Evolutionary conservation across 768 basidiomycete genomes (phyloP), one percentile per base, ranked within the genome.

Genomic region (Rubroboletus pulcherrimus): DNA sequence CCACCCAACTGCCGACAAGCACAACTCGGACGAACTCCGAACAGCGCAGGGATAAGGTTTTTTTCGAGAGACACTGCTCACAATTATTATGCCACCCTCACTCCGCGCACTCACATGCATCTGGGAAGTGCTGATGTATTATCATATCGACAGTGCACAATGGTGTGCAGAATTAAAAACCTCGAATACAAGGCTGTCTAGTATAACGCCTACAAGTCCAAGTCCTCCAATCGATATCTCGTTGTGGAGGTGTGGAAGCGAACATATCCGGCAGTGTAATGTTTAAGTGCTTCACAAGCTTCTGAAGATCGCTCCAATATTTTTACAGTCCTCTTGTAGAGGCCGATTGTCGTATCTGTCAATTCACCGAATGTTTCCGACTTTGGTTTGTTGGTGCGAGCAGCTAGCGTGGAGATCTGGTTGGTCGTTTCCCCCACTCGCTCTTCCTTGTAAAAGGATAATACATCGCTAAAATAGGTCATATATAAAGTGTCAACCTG

Each of bases 381-480:
- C 51, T 75, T 76, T 5, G 68, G 58, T 7, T 52, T 45, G 3
- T 60, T 54, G 3, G 59, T 53, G 29, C 57, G 63, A 11, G 58
- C 55, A 0, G 75, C 75, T 0, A 71, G 52, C 15, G 65, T 56
- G 0, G 77, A 75, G 34, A 77, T 59, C 29, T 65, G 71, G 53
- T 76, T 77, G 35, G 68, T 65, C 5, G 57, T 54, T 49, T 77
- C 77, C 3, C 68, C 71, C 0, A 51, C 65, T 2, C 65, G 51
- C 49, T 77, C 76, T 65, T 78, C 77, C 54, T 78, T 71, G 54
- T 77, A 73, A 51, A 77, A 77, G 0, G 72, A 77, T 2, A 76
- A 58, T 30, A 77, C 60, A 35, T 78, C 76, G 53, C 76, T 77
- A 24, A 39, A 63, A 30, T 4, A 26, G 1, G 17, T 17, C 7